These are phyloP conservation scores for Clonostachys solani DNA, from an alignment of 2,329 filamentous ascomycete species.

Conservation along the genomic window DNA sequence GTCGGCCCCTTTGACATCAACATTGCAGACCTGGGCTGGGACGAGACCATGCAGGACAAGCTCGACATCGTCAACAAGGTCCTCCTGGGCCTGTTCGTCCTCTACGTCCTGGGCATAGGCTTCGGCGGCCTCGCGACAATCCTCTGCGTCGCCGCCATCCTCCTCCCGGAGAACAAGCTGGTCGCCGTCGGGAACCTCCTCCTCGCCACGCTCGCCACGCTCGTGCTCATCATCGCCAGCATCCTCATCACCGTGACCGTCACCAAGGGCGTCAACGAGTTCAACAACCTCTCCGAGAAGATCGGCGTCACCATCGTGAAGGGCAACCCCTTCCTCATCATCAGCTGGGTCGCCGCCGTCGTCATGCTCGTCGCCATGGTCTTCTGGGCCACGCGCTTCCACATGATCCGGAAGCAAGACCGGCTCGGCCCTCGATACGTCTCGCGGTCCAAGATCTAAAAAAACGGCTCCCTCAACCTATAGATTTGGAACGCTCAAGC, in stretches of 20 bases:
- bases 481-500: too few relatives aligned
- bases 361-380: constrained; percentile 31
- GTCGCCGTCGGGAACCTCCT: constrained; percentile 28
- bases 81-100: constrained; percentile 41
- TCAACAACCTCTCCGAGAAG: constrained; percentile 36
- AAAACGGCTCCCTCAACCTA: too few relatives aligned
- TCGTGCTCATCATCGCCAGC: constrained; percentile 33
- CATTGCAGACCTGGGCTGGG: constrained; percentile 39
- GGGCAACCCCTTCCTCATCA: constrained; percentile 37
- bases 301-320: constrained; percentile 37
- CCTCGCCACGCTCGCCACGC: constrained; percentile 25
- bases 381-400: constrained; percentile 33
- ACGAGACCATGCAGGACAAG: constrained; percentile 36
- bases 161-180: constrained; percentile 17
- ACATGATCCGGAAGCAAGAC: constrained; percentile 18
- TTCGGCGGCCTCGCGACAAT: constrained; percentile 39
- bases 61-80: constrained; percentile 43
- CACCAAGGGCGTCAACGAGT: constrained; percentile 30
- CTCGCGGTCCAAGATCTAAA: too few relatives aligned
- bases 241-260: constrained; percentile 35
- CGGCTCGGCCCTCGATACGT: constrained; percentile 4
- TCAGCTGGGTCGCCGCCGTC: constrained; percentile 42
- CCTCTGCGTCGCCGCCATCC: constrained; percentile 25
- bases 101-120: constrained; percentile 39
- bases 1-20: constrained; percentile 38